Percentiles rank a stretch among this genome's conserved stretches.
Evolutionary conservation across 495 filamentous ascomycete species (phyloP).

Genomic region (Amniculicola lignicola): DNA sequence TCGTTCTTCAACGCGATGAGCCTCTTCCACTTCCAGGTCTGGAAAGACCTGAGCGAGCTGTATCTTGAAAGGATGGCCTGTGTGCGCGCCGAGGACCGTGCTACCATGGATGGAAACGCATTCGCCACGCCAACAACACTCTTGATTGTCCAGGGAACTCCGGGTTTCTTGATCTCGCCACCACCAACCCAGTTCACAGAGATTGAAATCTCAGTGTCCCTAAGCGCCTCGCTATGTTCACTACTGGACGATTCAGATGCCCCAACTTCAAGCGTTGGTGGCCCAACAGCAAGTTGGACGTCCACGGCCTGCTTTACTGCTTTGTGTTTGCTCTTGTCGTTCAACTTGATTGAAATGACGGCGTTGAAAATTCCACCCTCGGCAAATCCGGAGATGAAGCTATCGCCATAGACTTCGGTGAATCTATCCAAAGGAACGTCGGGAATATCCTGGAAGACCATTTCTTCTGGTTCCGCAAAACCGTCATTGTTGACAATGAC

Average conservation of each 20-base stretch:
- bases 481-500: slow-evolving; percentile 44
- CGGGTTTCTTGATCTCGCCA: slow-evolving; percentile 39
- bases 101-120: slow-evolving; percentile 39
- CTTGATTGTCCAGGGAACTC: slow-evolving; percentile 37
- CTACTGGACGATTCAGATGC: slow-evolving; percentile 24
- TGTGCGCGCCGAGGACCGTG: slow-evolving; percentile 37
- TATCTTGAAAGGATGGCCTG: slow-evolving; percentile 38
- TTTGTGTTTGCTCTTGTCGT: slow-evolving; percentile 37
- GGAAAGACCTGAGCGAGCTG: slow-evolving; percentile 37
- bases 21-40: slow-evolving; percentile 32
- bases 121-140: slow-evolving; percentile 37
- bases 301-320: slow-evolving; percentile 41
- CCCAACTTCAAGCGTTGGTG: slow-evolving; percentile 32
- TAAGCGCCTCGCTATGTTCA: slow-evolving; percentile 34
- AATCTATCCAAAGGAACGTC: slow-evolving; percentile 35
- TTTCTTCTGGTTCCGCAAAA: slow-evolving; percentile 23
- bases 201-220: slow-evolving; percentile 39
- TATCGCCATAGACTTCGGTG: slow-evolving; percentile 41
- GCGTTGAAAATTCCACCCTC: slow-evolving; percentile 43
- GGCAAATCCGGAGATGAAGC: slow-evolving; percentile 42
- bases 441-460: slow-evolving; percentile 38
- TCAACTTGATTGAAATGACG: slow-evolving; percentile 39
- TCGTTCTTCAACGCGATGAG: slow-evolving; percentile 8
- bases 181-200: slow-evolving; percentile 44
- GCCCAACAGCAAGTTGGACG: slow-evolving; percentile 35